Evolutionary conservation across 352 stramenopile species (phyloP).

Genomic region (Phytophthora chlamydospora): DNA sequence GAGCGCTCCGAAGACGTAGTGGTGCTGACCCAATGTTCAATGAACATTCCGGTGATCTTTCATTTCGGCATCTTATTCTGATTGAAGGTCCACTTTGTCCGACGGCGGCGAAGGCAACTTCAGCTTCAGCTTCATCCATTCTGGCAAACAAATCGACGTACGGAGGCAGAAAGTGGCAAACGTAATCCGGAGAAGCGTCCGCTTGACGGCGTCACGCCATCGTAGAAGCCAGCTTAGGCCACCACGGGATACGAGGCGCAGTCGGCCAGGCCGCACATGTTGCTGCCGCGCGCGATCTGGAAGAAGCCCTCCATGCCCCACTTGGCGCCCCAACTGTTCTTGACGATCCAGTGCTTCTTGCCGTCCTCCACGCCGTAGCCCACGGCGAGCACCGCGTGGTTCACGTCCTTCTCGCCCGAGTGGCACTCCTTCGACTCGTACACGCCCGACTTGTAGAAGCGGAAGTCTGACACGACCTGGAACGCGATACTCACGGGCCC

Average conservation of each 20-base stretch:
- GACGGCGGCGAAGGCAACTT: conserved; percentile 25
- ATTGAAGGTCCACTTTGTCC: conserved; percentile 36
- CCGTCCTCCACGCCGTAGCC: conserved; percentile 95
- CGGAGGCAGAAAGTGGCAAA: conserved; percentile 13
- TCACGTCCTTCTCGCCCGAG: conserved; percentile 86
- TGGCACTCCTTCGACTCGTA: conserved; percentile 88
- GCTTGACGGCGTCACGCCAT: conserved; percentile 8
- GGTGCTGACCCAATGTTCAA: conserved; percentile 1
- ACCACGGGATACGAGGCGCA: conserved; percentile 88
- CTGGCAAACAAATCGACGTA: conserved; percentile 3
- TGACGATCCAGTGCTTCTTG: conserved; percentile 96
- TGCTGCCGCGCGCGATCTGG: conserved; percentile 90
- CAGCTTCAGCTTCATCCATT: not conserved
- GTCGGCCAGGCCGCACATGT: conserved; percentile 90
- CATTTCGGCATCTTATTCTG: conserved; percentile 25
- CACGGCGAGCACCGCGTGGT: conserved; percentile 95
- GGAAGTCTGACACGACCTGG: conserved; percentile 89
- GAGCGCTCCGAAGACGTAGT: conserved; percentile 18
- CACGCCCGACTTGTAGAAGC: conserved; percentile 90
- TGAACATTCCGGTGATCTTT: conserved; percentile 28
- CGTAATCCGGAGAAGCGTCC: not conserved
- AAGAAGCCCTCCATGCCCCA: conserved; percentile 98
- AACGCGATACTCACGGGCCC: conserved; percentile 88
- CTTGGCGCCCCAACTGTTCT: conserved; percentile 94
- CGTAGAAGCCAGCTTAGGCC: conserved; percentile 25